These are phyloP conservation scores for Linnemannia elongata DNA, from an alignment of 192 early-diverging fungal genomes.

Conservation along the genomic window DNA sequence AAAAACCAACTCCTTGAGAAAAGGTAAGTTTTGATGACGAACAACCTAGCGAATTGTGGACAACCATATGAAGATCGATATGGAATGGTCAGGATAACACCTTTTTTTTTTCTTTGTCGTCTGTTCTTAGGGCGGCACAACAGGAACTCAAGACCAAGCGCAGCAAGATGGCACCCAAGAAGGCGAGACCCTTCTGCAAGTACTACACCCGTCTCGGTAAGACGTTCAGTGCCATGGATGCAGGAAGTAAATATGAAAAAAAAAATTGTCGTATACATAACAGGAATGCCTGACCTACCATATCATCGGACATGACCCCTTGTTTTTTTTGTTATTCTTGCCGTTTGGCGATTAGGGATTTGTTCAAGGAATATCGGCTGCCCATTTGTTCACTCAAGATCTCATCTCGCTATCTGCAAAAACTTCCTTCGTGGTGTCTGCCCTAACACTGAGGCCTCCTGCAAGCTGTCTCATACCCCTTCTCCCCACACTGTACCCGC, in stretches of 20 bases:
- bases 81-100: conserved; percentile 8
- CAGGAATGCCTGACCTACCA: not conserved
- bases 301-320: not conserved
- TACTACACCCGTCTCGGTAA: conserved; percentile 55
- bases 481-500: conserved; percentile 69
- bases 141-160: conserved; percentile 21
- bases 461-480: conserved; percentile 68
- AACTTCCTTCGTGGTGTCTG: conserved; percentile 64
- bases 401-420: conserved; percentile 64
- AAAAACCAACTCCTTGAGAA: conserved; percentile 38
- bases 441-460: conserved; percentile 47
- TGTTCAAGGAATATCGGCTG: conserved; percentile 54
- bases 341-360: conserved; percentile 33
- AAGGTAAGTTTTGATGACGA: conserved; percentile 14
- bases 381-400: conserved; percentile 63
- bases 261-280: not conserved
- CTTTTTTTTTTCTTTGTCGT: not conserved
- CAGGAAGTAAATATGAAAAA: not conserved
- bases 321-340: not conserved
- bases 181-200: conserved; percentile 37
- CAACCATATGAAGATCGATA: not conserved
- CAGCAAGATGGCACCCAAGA: conserved; percentile 16
- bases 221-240: not conserved
- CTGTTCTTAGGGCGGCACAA: conserved; percentile 25
- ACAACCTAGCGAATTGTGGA: not conserved